Base-by-base conservation (phyloP, 495 filamentous ascomycete species). In the Talaromyces liani region DNA sequence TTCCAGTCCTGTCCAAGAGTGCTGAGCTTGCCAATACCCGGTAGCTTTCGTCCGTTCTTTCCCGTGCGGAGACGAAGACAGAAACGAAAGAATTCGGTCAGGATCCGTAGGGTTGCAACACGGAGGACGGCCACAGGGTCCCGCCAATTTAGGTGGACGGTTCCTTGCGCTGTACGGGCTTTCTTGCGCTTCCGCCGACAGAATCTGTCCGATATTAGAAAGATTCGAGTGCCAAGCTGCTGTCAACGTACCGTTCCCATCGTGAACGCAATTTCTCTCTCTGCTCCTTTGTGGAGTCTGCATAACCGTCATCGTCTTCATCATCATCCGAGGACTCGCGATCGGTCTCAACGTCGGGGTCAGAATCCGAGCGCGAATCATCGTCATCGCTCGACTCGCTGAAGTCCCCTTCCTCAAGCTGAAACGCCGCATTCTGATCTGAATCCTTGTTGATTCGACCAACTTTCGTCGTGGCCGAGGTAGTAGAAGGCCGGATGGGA, bases 71-170 rank as follows among this genome's bases (percentile, higher is more conserved):
- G 59, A 49, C 66, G 67, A 36, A 63, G 47, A 51, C 63, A 67
- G 51, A 65, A 69, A 41, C 67, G 67, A 49, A 69, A 60, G 62
- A 69, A 69, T 49, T 61, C 60, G 60, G 65, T 45, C 2, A 69
- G 18, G 41, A 65, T 61, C 51, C 67, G 64, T 33, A 63, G 60
- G 3, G 63, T 63, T 36, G 63, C 45, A 12, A 59, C 18, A 10
- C 58, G 61, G n/a, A 68, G 29, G 27, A 64, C 67, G 47, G 63
- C 51, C 41, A n/a, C 58, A 33, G 55, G 61, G 16, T 66, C 25
- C 34, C 62, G 27, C 62, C 51, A 66, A 64, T 64, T 66, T 29
- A 51, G 49, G 51, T 24, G 51, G 51, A 24, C 20, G 51, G 20
- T 24, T 27, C 25, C 36, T 41, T 4, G 36, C 5, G 10, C 36